A percentile compares a stretch with the other conserved stretches of the same genome.
Evolutionary conservation across 164 flowering plant species (phyloP).

Genomic region (Magnolia changhungtana): DNA sequence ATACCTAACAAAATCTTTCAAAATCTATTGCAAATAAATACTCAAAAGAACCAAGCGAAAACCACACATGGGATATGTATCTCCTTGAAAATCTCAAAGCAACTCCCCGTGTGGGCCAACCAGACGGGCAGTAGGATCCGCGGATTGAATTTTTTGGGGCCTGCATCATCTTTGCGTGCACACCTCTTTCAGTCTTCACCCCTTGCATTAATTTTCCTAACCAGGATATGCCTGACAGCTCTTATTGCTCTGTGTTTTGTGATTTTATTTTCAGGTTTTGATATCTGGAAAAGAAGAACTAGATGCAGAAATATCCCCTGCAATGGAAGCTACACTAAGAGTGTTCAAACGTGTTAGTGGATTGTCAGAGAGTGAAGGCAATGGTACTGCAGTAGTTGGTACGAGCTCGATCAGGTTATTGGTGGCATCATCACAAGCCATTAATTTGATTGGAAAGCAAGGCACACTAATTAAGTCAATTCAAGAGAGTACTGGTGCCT

Average conservation of each 20-base stretch:
- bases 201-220: not conserved
- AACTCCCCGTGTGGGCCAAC: not conserved
- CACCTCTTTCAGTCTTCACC: not conserved
- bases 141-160: not conserved
- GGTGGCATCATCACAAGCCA: slow-evolving; percentile 80
- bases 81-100: not conserved
- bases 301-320: slow-evolving; percentile 73
- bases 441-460: slow-evolving; percentile 85
- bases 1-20: no score
- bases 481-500: slow-evolving; percentile 69
- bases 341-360: slow-evolving; percentile 79
- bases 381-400: slow-evolving; percentile 30
- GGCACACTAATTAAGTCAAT: slow-evolving; percentile 82
- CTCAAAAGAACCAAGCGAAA: no score
- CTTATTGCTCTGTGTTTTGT: not conserved
- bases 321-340: slow-evolving; percentile 84
- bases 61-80: no score
- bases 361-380: slow-evolving; percentile 52
- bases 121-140: not conserved
- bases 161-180: not conserved
- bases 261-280: slow-evolving; percentile 49
- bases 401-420: slow-evolving; percentile 63
- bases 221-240: not conserved
- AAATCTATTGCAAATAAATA: no score
- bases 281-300: slow-evolving; percentile 88